Evolutionary conservation across 345 rosid species (phyloP), one percentile per base, ranked within the genome.

Genomic region (Brassica nigra): DNA sequence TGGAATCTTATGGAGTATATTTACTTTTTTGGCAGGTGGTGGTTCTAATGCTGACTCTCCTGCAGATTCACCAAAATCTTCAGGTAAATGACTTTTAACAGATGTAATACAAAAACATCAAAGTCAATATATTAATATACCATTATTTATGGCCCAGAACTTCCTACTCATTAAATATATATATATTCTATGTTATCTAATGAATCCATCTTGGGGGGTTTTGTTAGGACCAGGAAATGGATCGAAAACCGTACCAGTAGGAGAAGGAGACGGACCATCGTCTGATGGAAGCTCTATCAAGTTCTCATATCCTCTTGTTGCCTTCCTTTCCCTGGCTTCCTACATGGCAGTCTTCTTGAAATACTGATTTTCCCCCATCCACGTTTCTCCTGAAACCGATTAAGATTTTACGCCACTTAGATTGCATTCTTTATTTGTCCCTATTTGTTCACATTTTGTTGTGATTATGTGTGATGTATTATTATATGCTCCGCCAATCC

Each of bases 191-290:
- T 62, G 31, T 58, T 16, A 49, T 61, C 61, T 78, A 63, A 74
- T 36, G 44, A 52, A 70, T 54, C 58, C 34, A 36, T 66, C 5
- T 11, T n/a, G 23, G 59, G 59, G 61, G 63, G 31, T 18, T 52
- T 52, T 52, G 57, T 52, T 52, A 76, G 71, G 78, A 81, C 72
- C 66, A 62, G 77, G 72, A 29, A 71, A 71, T 67, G 71, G 80
- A 83, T 92, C 97, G 1, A 89, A 84, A 85, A 84, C 85, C 0
- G 82, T 84, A 82, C 97, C 97, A 6, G 85, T 87, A 66, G 86
- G 90, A 8, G 82, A 86, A 66, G 86, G 75, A 76, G 81, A 59
- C 16, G 86, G 90, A 31, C 62, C 87, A 69, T 74, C 92, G 14
- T 90, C 97, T 61, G 86, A 83, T 61, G 94, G 88, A 76, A 88